Base-by-base conservation (phyloP, 176 grass and related monocot species). In the Tillandsia fasciculata region DNA sequence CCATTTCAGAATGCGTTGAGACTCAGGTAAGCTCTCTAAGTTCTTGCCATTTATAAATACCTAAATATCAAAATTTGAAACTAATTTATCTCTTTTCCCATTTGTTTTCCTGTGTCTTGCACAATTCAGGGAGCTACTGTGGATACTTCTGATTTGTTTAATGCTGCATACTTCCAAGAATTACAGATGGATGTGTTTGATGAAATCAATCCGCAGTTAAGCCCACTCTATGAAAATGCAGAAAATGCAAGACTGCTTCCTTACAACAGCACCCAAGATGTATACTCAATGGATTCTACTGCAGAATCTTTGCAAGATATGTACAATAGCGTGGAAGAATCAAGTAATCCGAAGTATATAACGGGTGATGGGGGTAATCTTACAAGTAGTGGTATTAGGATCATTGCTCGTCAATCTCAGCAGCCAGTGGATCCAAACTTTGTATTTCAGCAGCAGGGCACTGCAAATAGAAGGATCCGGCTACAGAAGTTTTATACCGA, bases 231-330 rank as follows among this genome's bases (percentile, higher is more conserved):
- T 76, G 74, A 69, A 58, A 69, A 69, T 69, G 42, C 65, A 50
- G 74, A 69, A 58, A 69, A 69, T 69, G 42, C 65, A 59, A 26
- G 5, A 49, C 8, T 77, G 10, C 53, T 77, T 68, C 74, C 74
- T 27, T 77, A 63, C 26, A 53, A 58, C 53, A 61, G 23, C 67
- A 63, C 20, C 26, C 75, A 33, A 77, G 65, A 77, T 50, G 33
- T 51, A 12, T 69, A 26, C 66, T 77, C 75, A 12, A 33, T 69
- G 2, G 66, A 61, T 27, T 61, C 51, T 63, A 53, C 28, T 12
- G 18, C 52, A 28, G 75, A 69, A 61, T 69, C 66, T 29, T 61
- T 77, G 12, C 53, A 77, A 50, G 75, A 77, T n/a, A 50, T 69
- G 53, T 77, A 26, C 28, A 69, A 61, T 18, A 27, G 33, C 33